A percentile compares a stretch with the other conserved stretches of the same genome.
Evolutionary conservation across 225 moss, liverwort and hornwort genomes (phyloP).

Genomic region (Rhytidiadelphus loreus): DNA sequence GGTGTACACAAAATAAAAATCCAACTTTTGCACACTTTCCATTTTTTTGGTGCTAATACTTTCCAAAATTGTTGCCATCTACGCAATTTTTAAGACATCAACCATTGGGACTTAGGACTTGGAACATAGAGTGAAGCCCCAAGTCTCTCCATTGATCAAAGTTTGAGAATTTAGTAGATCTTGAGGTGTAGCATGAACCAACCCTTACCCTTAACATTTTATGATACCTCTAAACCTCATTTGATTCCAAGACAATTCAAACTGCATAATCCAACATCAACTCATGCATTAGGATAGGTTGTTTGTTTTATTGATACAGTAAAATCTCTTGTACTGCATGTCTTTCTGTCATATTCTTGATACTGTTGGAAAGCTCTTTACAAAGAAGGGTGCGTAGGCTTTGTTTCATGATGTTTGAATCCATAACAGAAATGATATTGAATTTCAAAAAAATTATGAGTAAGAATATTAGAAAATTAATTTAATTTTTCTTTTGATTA

Average conservation of each 20-base stretch:
- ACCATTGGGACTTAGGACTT: background rate
- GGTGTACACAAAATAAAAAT: background rate
- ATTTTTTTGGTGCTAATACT: rapidly evolving
- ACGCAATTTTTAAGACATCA: background rate
- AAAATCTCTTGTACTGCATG: too few species aligned
- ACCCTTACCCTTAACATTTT: background rate
- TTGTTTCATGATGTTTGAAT: too few species aligned
- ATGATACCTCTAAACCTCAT: rapidly evolving
- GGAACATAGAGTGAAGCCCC: rapidly evolving
- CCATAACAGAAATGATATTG: too few species aligned
- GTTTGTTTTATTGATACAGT: too few species aligned
- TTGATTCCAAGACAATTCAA: too few species aligned
- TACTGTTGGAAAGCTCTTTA: too few species aligned
- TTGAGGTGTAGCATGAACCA: rapidly evolving
- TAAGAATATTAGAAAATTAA: too few species aligned
- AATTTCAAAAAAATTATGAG: too few species aligned
- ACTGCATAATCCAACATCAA: background rate
- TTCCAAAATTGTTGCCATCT: background rate
- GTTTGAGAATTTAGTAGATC: rapidly evolving
- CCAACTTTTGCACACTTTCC: background rate
- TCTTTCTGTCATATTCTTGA: too few species aligned
- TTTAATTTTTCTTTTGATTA: too few species aligned
- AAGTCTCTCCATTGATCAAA: background rate
- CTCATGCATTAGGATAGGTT: too few species aligned
- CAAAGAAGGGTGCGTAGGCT: too few species aligned